phyloP scores from a whole-genome alignment of 2,329 filamentous ascomycete genomes.

The Penicillium sp. region DNA sequence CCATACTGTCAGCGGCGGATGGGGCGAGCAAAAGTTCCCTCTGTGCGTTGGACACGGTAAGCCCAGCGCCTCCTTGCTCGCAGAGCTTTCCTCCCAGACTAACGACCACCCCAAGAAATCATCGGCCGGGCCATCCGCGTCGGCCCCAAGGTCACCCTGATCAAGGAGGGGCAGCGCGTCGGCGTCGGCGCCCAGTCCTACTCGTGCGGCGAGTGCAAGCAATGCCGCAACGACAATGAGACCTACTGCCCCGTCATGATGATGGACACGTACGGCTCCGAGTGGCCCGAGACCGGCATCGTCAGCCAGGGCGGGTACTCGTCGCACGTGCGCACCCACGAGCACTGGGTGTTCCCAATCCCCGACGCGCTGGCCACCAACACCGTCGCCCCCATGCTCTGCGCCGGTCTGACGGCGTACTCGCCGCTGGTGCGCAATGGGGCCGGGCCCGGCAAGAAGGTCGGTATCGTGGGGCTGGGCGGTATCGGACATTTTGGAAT shows the following conservation, averaged over 20 bases:
- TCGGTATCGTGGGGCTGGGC: slow-evolving; percentile 51
- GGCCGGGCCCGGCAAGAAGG: slow-evolving; percentile 63
- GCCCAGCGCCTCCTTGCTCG: neutral
- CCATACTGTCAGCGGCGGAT: slow-evolving; percentile 64
- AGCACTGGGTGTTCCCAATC: slow-evolving; percentile 71
- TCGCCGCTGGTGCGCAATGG: slow-evolving; percentile 76
- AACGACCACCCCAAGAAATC: slow-evolving; percentile 55
- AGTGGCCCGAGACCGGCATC: slow-evolving; percentile 61
- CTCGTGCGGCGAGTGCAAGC: slow-evolving; percentile 64
- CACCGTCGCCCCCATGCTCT: slow-evolving; percentile 77
- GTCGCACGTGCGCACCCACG: slow-evolving; percentile 70
- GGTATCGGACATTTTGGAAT: slow-evolving; percentile 72
- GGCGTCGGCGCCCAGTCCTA: slow-evolving; percentile 70
- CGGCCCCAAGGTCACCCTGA: slow-evolving; percentile 63
- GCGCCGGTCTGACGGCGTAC: slow-evolving; percentile 79
- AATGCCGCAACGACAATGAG: slow-evolving; percentile 67
- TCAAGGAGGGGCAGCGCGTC: slow-evolving; percentile 65
- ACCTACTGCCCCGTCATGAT: slow-evolving; percentile 63
- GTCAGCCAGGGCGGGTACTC: slow-evolving; percentile 68
- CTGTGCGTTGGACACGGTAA: slow-evolving; percentile 55
- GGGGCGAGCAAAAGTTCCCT: slow-evolving; percentile 54
- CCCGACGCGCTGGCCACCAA: slow-evolving; percentile 66
- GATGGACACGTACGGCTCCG: slow-evolving; percentile 57
- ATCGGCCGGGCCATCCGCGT: slow-evolving; percentile 69
- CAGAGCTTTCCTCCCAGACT: neutral